A percentile compares a stretch with the other conserved stretches of the same genome.
These are phyloP conservation scores for Dichotomocladium elegans DNA, from an alignment of 371 early-diverging fungal species.

Conservation along the genomic window DNA sequence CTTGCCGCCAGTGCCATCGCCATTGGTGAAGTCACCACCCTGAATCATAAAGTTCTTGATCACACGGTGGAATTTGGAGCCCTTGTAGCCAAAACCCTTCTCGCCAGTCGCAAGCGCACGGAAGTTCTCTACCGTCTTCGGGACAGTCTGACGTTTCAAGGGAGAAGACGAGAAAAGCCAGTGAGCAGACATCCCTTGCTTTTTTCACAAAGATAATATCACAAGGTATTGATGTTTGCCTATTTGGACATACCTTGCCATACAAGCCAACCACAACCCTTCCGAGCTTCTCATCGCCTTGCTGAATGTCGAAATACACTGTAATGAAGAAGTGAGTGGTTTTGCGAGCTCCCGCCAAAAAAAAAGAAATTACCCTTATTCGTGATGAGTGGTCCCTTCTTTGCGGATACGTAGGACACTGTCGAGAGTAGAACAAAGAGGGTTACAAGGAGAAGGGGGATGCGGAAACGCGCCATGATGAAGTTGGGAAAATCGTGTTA, in stretches of 20 bases:
- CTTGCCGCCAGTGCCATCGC: constrained; percentile 94
- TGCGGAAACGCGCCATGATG: constrained; percentile 36
- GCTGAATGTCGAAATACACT: constrained; percentile 91
- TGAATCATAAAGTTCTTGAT: constrained; percentile 88
- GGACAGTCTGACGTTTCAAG: constrained; percentile 77
- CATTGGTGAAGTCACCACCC: constrained; percentile 77
- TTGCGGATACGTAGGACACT: constrained; percentile 36
- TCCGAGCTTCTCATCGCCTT: constrained; percentile 78
- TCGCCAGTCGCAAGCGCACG: constrained; percentile 77
- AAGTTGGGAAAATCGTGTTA: no score
- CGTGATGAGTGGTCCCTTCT: constrained; percentile 42
- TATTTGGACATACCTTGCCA: constrained; percentile 48
- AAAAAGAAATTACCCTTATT: constrained; percentile 30
- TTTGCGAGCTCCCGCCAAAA: neutral
- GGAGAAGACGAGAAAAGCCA: no score
- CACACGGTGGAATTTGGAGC: constrained; percentile 86
- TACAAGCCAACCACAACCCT: constrained; percentile 83
- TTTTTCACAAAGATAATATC: no score
- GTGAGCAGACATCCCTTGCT: no score
- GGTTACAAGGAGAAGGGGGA: constrained; percentile 27
- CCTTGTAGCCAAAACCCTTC: constrained; percentile 82
- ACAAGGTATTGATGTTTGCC: neutral
- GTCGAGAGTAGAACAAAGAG: constrained; percentile 33
- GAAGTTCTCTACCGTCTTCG: constrained; percentile 92
- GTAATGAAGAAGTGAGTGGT: constrained; percentile 15